Conservation (phyloP, 495 filamentous ascomycete genomes). For the Cairneyella variabilis region DNA sequence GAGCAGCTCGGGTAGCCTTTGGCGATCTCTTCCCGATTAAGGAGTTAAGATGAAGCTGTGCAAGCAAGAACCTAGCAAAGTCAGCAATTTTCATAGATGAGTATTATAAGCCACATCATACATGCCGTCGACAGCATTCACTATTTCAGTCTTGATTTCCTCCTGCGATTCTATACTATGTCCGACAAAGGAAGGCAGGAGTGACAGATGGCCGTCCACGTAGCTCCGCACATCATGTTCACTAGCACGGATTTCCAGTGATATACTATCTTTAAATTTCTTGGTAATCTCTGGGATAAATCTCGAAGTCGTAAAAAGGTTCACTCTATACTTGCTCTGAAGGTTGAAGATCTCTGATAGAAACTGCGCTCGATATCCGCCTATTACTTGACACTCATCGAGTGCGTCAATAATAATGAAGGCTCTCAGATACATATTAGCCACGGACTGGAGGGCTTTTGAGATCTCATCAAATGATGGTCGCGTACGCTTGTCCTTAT, state of each 20-base stretch:
- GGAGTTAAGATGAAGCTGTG: no score
- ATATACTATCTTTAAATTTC: conserved; percentile 23
- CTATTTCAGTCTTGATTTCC: no score
- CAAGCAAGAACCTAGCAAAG: conserved; percentile 36
- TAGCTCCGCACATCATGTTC: conserved; percentile 32
- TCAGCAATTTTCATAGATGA: background rate
- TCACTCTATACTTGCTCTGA: conserved; percentile 25
- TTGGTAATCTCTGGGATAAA: no score
- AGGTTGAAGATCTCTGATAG: no score
- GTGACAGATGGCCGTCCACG: conserved; percentile 27
- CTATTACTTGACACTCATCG: no score
- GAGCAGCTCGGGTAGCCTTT: background rate
- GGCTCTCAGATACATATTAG: no score
- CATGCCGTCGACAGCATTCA: conserved; percentile 11
- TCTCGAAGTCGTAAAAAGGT: conserved; percentile 30
- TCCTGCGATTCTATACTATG: background rate
- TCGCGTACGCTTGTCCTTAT: no score
- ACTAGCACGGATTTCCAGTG: conserved; percentile 27
- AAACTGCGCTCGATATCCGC: no score
- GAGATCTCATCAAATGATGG: no score
- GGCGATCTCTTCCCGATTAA: no score
- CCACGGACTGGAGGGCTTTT: no score
- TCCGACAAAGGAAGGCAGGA: conserved; percentile 20
- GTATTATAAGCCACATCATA: conserved; percentile 12
- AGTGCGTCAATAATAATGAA: no score